phyloP scores from a whole-genome alignment of 768 basidiomycete species.

The Tricholoma matsutake region DNA sequence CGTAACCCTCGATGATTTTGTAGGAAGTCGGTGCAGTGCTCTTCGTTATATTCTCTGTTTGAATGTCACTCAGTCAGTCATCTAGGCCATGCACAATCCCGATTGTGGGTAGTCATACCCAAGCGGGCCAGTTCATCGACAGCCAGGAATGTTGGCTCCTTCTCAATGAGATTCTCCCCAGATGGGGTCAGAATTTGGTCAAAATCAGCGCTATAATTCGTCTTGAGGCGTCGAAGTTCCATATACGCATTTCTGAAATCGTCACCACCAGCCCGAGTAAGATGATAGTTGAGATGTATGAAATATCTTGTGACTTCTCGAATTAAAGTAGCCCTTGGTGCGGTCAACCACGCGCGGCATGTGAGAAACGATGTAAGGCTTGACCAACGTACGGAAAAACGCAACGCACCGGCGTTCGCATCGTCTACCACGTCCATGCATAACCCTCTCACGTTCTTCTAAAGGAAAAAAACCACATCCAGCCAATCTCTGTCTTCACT shows the following conservation, averaged over 20 bases:
- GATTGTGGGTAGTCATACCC: constrained; percentile 35
- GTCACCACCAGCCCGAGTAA: constrained; percentile 18
- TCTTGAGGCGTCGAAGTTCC: constrained; percentile 27
- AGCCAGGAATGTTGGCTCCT: constrained; percentile 24
- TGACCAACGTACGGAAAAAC: constrained; percentile 16
- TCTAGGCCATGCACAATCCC: too few relatives aligned
- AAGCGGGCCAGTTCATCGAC: constrained; percentile 24
- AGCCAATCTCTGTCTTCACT: constrained; percentile 27
- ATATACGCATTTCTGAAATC: constrained; percentile 26
- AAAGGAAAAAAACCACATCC: constrained; percentile 19
- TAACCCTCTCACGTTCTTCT: constrained; percentile 4
- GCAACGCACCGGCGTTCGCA: constrained; percentile 15
- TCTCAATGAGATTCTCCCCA: constrained; percentile 26
- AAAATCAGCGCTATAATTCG: constrained; percentile 17
- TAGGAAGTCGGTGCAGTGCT: too few relatives aligned
- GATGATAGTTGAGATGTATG: constrained; percentile 29
- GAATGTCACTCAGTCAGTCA: too few relatives aligned
- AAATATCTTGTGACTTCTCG: constrained; percentile 16
- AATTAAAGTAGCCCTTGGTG: constrained; percentile 12
- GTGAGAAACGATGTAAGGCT: constrained; percentile 17
- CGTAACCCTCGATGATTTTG: too few relatives aligned
- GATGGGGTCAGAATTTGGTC: constrained; percentile 16
- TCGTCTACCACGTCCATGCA: constrained; percentile 17
- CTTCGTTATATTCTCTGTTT: too few relatives aligned
- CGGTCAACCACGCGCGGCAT: constrained; percentile 16